Base-by-base conservation (phyloP, 2,329 filamentous ascomycete genomes). In the Boeremia exigua region DNA sequence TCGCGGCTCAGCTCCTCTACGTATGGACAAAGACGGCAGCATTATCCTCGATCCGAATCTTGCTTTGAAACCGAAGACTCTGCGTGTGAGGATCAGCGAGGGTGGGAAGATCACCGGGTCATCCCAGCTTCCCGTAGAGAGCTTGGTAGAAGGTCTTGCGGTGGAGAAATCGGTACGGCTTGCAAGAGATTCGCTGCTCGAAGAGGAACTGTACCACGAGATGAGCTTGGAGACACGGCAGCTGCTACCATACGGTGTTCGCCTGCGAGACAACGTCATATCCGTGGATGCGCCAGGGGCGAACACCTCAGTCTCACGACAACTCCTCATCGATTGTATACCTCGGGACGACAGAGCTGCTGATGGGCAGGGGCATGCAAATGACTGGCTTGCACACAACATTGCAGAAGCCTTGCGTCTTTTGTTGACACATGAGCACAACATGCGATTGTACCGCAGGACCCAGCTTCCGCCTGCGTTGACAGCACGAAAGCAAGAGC, bases 191-290 rank as follows among this genome's bases (percentile, higher is more conserved):
- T 91, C 89, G 45, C 82, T 94, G 17, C 92, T 91, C 66, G 87
- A 90, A 27, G 88, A 93, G 69, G 95, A 99, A 71, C 79, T 99
- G 1, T 97, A 92, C 83, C 88, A 96, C 65, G 95, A 99, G 75
- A 81, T 98, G 56, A 88, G 88, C 48, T 84, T 91, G 15, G 95
- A 99, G 76, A 87, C 90, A 0, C 88, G 92, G 14, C 82, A 83
- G 0, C 80, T 96, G 19, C 82, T 88, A 3, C 86, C 87, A 10
- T 87, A 90, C 57, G 86, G 88, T 9, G 88, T 97, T 11, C 83
- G 82, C 25, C 83, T 87, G 12, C 82, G 85, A 32, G 86, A 77
- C 11, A 72, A 75, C 2, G 67, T 72, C 23, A 77, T 82, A 37
- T 58, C 68, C 39, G 48, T 77, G 50, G 60, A 72, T 8, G 60